Base-by-base conservation (phyloP, 108 stramenopile genomes). In the Phaeodactylum tricornutum region DNA sequence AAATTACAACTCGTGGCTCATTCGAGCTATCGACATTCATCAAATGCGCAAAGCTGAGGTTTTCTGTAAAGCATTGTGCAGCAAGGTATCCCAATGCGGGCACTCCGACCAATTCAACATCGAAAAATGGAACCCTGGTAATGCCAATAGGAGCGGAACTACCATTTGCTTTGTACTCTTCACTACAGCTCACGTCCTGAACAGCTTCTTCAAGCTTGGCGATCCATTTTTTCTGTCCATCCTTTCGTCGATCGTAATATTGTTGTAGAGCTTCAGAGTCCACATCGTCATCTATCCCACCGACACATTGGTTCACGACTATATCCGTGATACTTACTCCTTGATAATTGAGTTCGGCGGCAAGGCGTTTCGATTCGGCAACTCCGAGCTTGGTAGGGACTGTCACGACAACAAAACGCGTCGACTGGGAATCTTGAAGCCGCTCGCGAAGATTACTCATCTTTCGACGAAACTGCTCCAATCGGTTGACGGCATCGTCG, bases 331-430 rank as follows among this genome's bases (percentile, higher is more conserved):
- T 84, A 30, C 59, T 45, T 16, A 91, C 76, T 3, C 79, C 77
- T 52, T 86, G 78, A 14, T 52, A 55, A 36, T 48, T 34, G 17
- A 88, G 49, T 62, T 93, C 86, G 4, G 51, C 50, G 32, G 89
- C 62, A 19, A 91, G 64, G 31, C 93, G 59, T 54, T 81, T 71
- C 53, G 74, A 81, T 61, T 94, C 93, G 17, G 62, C 54, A 4
- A 88, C 81, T 32, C 79, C 76, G 22, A 94, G 50, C 48, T 86
- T 83, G 31, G 93, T 91, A 2, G 93, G 93, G n/a, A 94, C 77
- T 6, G 87, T 75, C n/a, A 94, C 93, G 25, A 94, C 87, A 6
- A 91, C 58, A 66, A 94, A 94, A 36, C 69, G 71, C 2, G 87
- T 91, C 33, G 45, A 31, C 1, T 27, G 21, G 1, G 53, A n/a